Base-by-base conservation (phyloP, 805 yeast genomes). In the Kazachstania viticola region DNA sequence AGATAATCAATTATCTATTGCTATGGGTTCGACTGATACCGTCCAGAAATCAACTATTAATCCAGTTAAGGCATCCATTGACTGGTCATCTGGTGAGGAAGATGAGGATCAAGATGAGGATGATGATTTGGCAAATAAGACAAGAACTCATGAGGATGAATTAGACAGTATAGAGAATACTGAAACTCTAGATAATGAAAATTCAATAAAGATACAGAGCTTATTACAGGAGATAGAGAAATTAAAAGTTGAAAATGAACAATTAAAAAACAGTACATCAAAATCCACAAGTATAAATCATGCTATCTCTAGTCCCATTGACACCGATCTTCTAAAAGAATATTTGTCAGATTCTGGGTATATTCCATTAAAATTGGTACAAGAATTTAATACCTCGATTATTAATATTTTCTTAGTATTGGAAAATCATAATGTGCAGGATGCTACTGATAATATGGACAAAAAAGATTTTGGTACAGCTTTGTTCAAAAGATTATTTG, bases 51-150 rank as follows among this genome's bases (percentile, higher is more conserved):
- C 22, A 19, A 8, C 22, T 8, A 19, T 88, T 4, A 73, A 80
- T n/a, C 95, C 96, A 0, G 70, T 79, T 17, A 83, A 80, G 52
- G 82, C 95, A 1, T 73, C 78, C 27, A 65, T 88, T 51, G 76
- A 87, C 3, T 91, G 95, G 85, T 79, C 88, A 12, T 79, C 85
- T 33, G 94, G 79, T 42, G 94, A 79, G 39, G 91, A 79, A 28
- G 48, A 41, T 13, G 44, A 33, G 13, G 40, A 35, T 14, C 34
- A 28, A 9, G 29, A 25, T 2, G 24, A 27, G 6, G 19, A 23
- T 8, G 30, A 27, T 19, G 22, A 19, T 8, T 8, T 7, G 7
- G 7, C 22, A 19, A 19, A 19, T 19, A 7, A 19, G 11, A 19
- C 7, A 8, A 19, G 11, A 19, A 19, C 9, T 19, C 11, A 19